Evolutionary conservation across 768 basidiomycete genomes (phyloP), one percentile per base, ranked within the genome.

Genomic region (Pluteus cervinus): DNA sequence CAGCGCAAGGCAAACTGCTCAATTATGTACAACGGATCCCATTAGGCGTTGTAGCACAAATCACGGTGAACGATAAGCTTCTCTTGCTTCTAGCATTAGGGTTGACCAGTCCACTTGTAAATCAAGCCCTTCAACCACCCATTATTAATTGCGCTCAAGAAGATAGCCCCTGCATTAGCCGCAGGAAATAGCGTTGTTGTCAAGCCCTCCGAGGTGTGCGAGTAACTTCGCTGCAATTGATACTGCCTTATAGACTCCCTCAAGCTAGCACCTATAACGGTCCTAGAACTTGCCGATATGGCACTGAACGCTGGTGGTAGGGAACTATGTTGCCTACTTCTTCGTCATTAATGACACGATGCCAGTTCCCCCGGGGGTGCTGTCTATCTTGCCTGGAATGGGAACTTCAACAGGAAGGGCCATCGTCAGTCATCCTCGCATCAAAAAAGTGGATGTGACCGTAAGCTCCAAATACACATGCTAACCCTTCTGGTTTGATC

Each of bases 111-210:
- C 35, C 11, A 18, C 20, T 23, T 24, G 24, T 17, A 5, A 34
- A 30, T 43, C n/a, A n/a, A 88, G 83, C 86, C 88, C 2, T 91
- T 90, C 57, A 92, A 92, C 48, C 88, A 92, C 46, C 89, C 89
- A 1, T 62, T 92, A n/a, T 57, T 92, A 24, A 92, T 92, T 44
- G 86, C 86, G 2, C 55, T 91, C 37, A 92, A 92, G 68, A 92
- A 92, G 60, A 82, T 91, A 38, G 85, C 81, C 0, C 86, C 86
- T 4, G 87, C 86, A 1, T 63, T 91, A 18, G 88, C 88, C 29
- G 84, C 86, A 6, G 88, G 87, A 4, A 90, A 89, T 50, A 80
- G 79, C 36, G 80, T 91, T 32, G 69, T 90, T 34, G 78, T 89
- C 14, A 90, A 89, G 49, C 84, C 86, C 1, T 86, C 86, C 29